Base-by-base conservation (phyloP, 1,284 basidiomycete species). In the Cutaneotrichosporon dermatis region DNA sequence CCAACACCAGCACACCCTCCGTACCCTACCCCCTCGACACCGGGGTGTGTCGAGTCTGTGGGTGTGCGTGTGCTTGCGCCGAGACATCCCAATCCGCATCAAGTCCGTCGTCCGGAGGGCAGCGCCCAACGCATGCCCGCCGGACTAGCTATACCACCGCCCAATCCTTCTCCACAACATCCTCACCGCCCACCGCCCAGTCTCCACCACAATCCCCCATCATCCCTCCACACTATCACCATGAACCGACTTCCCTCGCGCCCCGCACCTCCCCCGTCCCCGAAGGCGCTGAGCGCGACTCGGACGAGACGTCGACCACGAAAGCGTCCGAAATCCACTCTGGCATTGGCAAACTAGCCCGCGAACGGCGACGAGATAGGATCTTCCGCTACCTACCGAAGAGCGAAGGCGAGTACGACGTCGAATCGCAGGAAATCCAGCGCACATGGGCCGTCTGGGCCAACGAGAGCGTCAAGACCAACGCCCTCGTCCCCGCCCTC, bases 401-500 rank as follows among this genome's bases (percentile, higher is more conserved):
- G 33, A 36, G 34, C 10, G 43, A 45, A 36, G 40, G 25, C 4
- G 40, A 37, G 10, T 51, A 41, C 11, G 53, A 54, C 12, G 8
- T 54, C 12, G 53, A 54, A 43, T 12, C 33, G 8, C 42, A 54
- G 16, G 53, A 54, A 5, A 16, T 40, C 8, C 1, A 11, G 8
- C 44, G 54, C 2, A 55, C 54, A 9, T 55, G 54, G 54, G 5
- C n/a, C 10, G 6, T 40, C 12, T 75, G 72, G 72, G 65, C 65
- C 42, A 55, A 51, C 16, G 70, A 74, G 57, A 65, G 57, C 12
- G 66, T 75, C 15, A 61, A 59, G 13, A 63, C 70, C 2, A 48
- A 52, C 4, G 54, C 66, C 11, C 54, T 76, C 45, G 69, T 76
- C 3, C 62, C 66, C 1, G 64, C 69, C 3, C 58, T 76, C 16